These are phyloP conservation scores for Rhododendron griersonianum DNA, from an alignment of 148 eudicot genomes.

Conservation along the genomic window DNA sequence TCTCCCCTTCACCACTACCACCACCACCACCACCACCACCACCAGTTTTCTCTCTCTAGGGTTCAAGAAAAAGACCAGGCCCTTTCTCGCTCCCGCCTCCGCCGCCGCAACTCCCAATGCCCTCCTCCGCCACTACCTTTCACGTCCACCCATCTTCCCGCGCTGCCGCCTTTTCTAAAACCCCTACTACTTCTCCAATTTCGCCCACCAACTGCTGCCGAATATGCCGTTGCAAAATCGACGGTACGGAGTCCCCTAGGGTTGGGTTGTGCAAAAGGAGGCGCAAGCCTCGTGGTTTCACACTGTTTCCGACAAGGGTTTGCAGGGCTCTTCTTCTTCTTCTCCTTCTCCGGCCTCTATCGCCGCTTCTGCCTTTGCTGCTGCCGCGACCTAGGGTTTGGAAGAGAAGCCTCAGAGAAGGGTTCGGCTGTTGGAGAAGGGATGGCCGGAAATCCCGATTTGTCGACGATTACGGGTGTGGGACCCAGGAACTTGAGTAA, in stretches of 20 bases:
- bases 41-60: conserved; percentile 5
- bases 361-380: conserved; percentile 3
- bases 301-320: conserved; percentile 21
- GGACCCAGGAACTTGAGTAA: conserved; percentile 93
- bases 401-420: conserved; percentile 40
- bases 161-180: too few relatives aligned
- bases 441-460: conserved; percentile 46
- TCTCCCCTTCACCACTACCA: conserved; percentile 22
- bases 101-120: not conserved
- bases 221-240: conserved; percentile 36
- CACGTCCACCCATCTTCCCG: too few relatives aligned
- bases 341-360: not conserved
- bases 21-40: not conserved
- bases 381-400: not conserved
- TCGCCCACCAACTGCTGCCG: conserved; percentile 14
- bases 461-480: conserved; percentile 91
- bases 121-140: conserved; percentile 3
- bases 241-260: conserved; percentile 16
- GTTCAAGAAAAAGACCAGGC: conserved; percentile 5
- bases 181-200: too few relatives aligned
- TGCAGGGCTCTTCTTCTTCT: not conserved
- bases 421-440: conserved; percentile 7
- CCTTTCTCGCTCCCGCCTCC: not conserved
- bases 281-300: conserved; percentile 39
- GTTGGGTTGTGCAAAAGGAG: conserved; percentile 52